A percentile compares a stretch with the other conserved stretches of the same genome.
phyloP scores from a whole-genome alignment of 2,329 filamentous ascomycete species.

The Bipolaris victoriae region DNA sequence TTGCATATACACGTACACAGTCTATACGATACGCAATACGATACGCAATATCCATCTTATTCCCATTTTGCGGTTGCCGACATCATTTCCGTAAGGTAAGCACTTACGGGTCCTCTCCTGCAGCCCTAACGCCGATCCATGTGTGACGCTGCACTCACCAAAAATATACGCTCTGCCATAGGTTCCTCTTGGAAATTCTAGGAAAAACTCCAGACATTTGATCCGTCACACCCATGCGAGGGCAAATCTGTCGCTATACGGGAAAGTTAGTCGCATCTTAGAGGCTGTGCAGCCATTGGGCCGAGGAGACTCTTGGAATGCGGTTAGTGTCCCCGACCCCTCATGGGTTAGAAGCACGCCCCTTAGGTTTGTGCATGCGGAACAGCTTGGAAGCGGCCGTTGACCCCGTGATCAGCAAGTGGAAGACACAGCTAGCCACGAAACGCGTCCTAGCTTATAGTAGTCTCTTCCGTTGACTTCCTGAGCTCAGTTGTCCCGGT shows the following conservation, averaged over 20 bases:
- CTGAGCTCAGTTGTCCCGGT: constrained; percentile 1
- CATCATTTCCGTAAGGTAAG: neutral
- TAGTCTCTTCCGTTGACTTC: constrained; percentile 4
- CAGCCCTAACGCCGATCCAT: neutral
- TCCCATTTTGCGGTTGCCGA: neutral
- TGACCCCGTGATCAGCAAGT: constrained; percentile 8
- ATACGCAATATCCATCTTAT: neutral
- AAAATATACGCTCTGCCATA: neutral
- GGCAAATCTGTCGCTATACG: neutral
- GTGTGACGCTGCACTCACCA: neutral
- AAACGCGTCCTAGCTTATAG: constrained; percentile 16
- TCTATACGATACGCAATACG: too few relatives aligned
- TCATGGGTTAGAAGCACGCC: neutral
- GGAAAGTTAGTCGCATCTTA: neutral
- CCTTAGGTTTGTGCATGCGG: constrained; percentile 6
- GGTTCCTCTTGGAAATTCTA: neutral
- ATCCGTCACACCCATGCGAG: neutral
- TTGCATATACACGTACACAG: neutral
- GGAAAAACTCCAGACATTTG: neutral
- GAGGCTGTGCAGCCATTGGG: neutral
- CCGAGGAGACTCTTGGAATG: neutral
- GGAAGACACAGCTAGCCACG: constrained; percentile 15
- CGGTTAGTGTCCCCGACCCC: constrained; percentile 1
- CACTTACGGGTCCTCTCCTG: neutral
- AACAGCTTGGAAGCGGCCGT: constrained; percentile 9